phyloP scores from a whole-genome alignment of 2,329 filamentous ascomycete species.

The Pseudogymnoascus sp. region DNA sequence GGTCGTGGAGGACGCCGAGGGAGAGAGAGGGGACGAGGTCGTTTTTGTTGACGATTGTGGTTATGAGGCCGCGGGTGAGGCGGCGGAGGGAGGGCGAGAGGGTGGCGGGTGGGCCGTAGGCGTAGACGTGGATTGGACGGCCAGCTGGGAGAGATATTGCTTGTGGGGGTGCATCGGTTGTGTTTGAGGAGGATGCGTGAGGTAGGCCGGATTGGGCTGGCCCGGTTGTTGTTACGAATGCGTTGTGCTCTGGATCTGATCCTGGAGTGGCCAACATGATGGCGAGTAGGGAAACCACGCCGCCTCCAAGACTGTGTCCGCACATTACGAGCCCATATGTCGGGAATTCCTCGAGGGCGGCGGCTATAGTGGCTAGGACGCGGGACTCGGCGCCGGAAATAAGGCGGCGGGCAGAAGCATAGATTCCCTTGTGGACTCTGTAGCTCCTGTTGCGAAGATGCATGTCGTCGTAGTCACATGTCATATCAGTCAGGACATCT shows the following conservation, averaged over 20 bases:
- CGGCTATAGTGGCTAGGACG: constrained; percentile 44
- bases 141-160: constrained; percentile 53
- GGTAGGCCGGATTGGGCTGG: constrained; percentile 34
- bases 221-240: constrained; percentile 52
- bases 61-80: constrained; percentile 66
- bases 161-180: constrained; percentile 11
- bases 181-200: constrained; percentile 43
- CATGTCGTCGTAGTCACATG: constrained; percentile 46
- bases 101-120: constrained; percentile 66
- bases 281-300: constrained; percentile 46
- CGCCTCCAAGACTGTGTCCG: constrained; percentile 47
- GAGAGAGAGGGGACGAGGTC: constrained; percentile 69
- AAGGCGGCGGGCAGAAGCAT: constrained; percentile 44
- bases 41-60: constrained; percentile 63
- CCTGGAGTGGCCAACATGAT: constrained; percentile 45
- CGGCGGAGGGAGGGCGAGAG: constrained; percentile 62
- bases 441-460: constrained; percentile 42
- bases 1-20: constrained; percentile 64
- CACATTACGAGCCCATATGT: constrained; percentile 49
- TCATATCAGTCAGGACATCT: constrained; percentile 50
- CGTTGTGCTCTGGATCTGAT: constrained; percentile 37
- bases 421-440: constrained; percentile 49
- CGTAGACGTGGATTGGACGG: constrained; percentile 69
- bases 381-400: constrained; percentile 41
- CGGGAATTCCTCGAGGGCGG: constrained; percentile 44